Evolutionary conservation across 257 asterid genomes (phyloP), one percentile per base, ranked within the genome.

Genomic region (Ballota nigra): DNA sequence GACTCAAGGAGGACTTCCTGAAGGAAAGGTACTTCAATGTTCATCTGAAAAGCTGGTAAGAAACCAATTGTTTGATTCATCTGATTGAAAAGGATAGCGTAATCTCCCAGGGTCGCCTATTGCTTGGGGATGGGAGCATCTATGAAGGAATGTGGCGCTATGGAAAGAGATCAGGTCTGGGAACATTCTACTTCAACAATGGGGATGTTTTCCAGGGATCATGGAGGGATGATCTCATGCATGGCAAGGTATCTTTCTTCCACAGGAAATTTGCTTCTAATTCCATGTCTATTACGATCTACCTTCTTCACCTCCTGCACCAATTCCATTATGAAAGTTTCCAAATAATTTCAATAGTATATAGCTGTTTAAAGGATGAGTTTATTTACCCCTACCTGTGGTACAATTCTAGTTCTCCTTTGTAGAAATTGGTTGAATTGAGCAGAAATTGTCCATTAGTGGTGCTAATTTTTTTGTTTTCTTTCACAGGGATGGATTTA

Each of bases 151-250:
- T 83, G 92, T 94, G 99, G 99, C 97, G 92, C 74, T 86, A 86
- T 68, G 99, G 99, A 65, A 94, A 91, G 83, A 83, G 90, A 81
- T 91, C 97, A 10, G 99, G 99, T 70, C 68, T 82, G 18, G 97
- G 97, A 78, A 85, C 97, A 70, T 86, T 89, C 78, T 94, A 88
- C 84, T 94, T 86, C 85, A 86, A 75, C 72, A 94, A 91, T 51
- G 97, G 97, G 19, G 97, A 94, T 83, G 88, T 92, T 74, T 94
- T 77, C 83, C 96, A 88, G 80, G 99, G 99, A 34, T 88, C 95
- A 8, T 94, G 99, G 99, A 91, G 99, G 76, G 97, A 94, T 72
- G 99, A 94, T 81, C 86, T 81, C 83, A 94, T 91, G 96, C 99
- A 94, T 49, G 99, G 99, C 64, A 94, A 94, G 96, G 98, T 94